Evolutionary conservation across 495 filamentous ascomycete genomes (phyloP).

Genomic region (Aspergillus nanangensis): DNA sequence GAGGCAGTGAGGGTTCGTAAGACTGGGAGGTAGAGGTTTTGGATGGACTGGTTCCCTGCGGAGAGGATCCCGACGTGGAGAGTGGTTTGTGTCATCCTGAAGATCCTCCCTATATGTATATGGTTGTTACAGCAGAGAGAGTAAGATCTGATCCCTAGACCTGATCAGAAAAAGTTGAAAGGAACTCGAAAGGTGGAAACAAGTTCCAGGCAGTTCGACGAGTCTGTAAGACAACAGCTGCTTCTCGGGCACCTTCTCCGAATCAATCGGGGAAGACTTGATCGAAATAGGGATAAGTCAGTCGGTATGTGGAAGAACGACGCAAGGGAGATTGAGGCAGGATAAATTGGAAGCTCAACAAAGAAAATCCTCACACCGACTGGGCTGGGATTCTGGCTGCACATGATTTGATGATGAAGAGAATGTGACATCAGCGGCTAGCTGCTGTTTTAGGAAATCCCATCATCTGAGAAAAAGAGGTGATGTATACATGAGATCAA

Average conservation of each 20-base stretch:
- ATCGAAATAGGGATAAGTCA: too few species aligned
- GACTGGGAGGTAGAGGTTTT: conserved; percentile 46
- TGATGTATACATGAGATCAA: not conserved
- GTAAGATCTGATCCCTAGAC: too few species aligned
- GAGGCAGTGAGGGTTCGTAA: conserved; percentile 34
- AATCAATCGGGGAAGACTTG: too few species aligned
- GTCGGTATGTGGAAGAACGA: not conserved
- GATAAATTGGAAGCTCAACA: too few species aligned
- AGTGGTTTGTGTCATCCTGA: conserved; percentile 17
- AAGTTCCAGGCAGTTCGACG: not conserved
- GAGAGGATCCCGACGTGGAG: conserved; percentile 46
- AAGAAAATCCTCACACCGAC: too few species aligned
- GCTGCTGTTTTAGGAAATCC: not conserved
- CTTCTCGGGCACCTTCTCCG: too few species aligned
- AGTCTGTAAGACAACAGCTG: too few species aligned
- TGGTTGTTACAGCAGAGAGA: not conserved
- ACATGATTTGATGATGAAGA: not conserved
- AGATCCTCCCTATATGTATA: not conserved
- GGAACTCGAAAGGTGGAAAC: not conserved
- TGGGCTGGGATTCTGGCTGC: too few species aligned
- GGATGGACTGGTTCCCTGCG: conserved; percentile 37
- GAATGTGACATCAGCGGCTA: conserved; percentile 2
- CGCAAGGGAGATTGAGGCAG: not conserved
- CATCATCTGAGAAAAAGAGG: not conserved
- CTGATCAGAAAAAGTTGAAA: too few species aligned